Evolutionary conservation across 2,329 filamentous ascomycete species (phyloP), one percentile per base, ranked within the genome.

Genomic region (Acarospora socialis): DNA sequence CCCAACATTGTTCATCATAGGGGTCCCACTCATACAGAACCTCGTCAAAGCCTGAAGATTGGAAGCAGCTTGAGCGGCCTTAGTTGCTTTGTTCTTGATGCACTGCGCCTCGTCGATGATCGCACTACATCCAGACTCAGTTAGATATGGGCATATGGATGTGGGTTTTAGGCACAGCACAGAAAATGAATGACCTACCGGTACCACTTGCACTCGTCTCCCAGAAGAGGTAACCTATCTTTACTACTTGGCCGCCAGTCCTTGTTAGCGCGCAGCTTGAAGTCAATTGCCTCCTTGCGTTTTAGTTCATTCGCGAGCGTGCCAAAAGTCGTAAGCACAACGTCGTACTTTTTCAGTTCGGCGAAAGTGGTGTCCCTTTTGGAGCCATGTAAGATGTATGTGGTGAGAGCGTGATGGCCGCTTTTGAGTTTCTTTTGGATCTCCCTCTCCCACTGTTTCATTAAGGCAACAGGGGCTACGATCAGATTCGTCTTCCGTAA

Each of bases 371-470:
- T 55, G n/a, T 60, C 55, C 41, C 66, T 70, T 40, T 69, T 78
- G 5, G 43, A 43, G 2, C 71, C 70, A 46, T 92, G 82, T 35
- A 81, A 69, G 19, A 84, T 65, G 42, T 70, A 73, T 2, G 81
- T 73, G 0, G 62, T 72, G 9, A 92, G 55, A 19, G 15, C 27
- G 26, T 62, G 59, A 47, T 79, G 61, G 0, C 57, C 56, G 0
- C 55, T 42, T 38, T 73, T 73, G 21, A 90, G 55, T 52, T 86
- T 84, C 21, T 65, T 68, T 36, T 63, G 53, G 28, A 93, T 81
- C 52, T 93, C 84, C 28, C 75, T 68, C 46, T 81, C 73, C 84
- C 84, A 93, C 50, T 93, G 84, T 10, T 74, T 70, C 51, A 92
- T 69, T 10, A 93, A 60, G 3, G 81, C 76, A 7, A 92, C 73